Evolutionary conservation across 345 rosid genomes (phyloP).

Genomic region (thale cress (Arabidopsis thaliana)): TAIR10.1 NC_003074.8:6671001-6671500

Average conservation of each 20-base stretch:
- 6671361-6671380: neutral
- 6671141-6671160: slow-evolving; percentile 63
- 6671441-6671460: neutral
- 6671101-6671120: slow-evolving; percentile 36
- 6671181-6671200: slow-evolving; percentile 64
- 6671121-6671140: slow-evolving; percentile 87
- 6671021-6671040: slow-evolving; percentile 12
- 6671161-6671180: slow-evolving; percentile 68
- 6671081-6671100: neutral
- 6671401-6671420: slow-evolving; percentile 14
- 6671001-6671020: too few relatives aligned
- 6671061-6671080: neutral
- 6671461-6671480: slow-evolving; percentile 27
- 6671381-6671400: neutral
- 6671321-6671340: neutral
- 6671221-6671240: slow-evolving; percentile 37
- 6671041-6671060: neutral
- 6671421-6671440: slow-evolving; percentile 23
- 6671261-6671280: slow-evolving; percentile 29
- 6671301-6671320: neutral
- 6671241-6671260: slow-evolving; percentile 63
- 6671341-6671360: neutral
- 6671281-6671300: slow-evolving; percentile 8
- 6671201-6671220: slow-evolving; percentile 42
- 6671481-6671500: slow-evolving; percentile 10